Evolutionary conservation across 1,139 yeast species (phyloP), one percentile per base, ranked within the genome.

Genomic region (Oligophagozyma castellii): DNA sequence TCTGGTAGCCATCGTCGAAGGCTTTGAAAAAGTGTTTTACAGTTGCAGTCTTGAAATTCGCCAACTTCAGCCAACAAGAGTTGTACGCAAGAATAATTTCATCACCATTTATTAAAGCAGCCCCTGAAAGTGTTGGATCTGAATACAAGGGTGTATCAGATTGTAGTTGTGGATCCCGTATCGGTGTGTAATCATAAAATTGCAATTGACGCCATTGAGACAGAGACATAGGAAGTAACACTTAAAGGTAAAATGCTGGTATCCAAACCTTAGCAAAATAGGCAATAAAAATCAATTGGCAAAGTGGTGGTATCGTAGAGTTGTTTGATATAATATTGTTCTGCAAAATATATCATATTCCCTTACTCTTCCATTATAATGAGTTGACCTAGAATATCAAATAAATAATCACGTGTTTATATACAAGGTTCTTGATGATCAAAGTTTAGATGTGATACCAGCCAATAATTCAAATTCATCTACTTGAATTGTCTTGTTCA

Each of bases 141-240:
- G 93, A 79, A 51, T 76, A 86, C 20, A 84, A 59, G 0, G 80
- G 73, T 4, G 65, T 62, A 3, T 62, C 62, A 0, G 77, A 59
- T n/a, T 73, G 73, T 38, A 67, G 65, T 35, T 67, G 61, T 5
- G 96, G 96, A 50, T 89, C 96, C 39, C 74, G 61, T 21, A 89
- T 76, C 4, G 95, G 95, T 1, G 74, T 65, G 27, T 71, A 65
- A 34, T 84, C 95, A 53, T 80, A 84, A 54, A 89, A 76, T 41
- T 80, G 86, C 55, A 89, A 80, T 44, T 80, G 94, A 36, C 92
- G 65, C 95, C 95, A 84, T 16, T 73, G 58, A 11, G 65, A 44
- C 16, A 65, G 48, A 13, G 67, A 58, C 63, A 62, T 62, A 18
- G 11, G n/a, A n/a, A n/a, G n/a, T n/a, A n/a, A n/a, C 14, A 12